A percentile compares a stretch with the other conserved stretches of the same genome.
Evolutionary conservation across 192 early-diverging fungal species (phyloP).

Genomic region (Spizellomyces sp.): DNA sequence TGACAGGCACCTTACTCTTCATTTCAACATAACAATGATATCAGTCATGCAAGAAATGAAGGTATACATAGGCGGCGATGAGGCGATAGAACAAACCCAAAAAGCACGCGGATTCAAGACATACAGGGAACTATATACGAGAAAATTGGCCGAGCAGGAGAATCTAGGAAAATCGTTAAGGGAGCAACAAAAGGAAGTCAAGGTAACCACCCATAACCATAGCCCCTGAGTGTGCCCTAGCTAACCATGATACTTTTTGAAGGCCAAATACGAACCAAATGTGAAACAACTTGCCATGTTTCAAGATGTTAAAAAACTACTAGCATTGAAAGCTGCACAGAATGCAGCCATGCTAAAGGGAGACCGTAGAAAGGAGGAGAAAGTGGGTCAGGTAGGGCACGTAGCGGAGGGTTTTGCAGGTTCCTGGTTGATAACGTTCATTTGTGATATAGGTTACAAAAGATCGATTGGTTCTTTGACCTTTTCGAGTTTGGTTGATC

Average conservation of each 20-base stretch:
- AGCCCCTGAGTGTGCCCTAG: not conserved
- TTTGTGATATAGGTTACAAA: not conserved
- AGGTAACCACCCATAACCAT: slow-evolving; percentile 32
- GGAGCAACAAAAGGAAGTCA: slow-evolving; percentile 58
- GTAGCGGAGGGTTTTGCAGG: not conserved
- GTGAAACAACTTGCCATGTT: slow-evolving; percentile 52
- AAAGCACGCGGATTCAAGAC: slow-evolving; percentile 64
- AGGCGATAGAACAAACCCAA: slow-evolving; percentile 50
- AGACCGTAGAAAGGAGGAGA: slow-evolving; percentile 4
- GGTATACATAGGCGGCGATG: slow-evolving; percentile 66
- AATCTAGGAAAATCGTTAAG: slow-evolving; percentile 45
- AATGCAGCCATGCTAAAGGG: slow-evolving; percentile 49
- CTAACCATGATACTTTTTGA: not conserved
- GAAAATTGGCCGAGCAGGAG: slow-evolving; percentile 55
- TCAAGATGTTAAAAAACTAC: slow-evolving; percentile 40
- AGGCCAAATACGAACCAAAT: slow-evolving; percentile 49
- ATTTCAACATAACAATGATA: not conserved
- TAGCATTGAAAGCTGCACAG: slow-evolving; percentile 44
- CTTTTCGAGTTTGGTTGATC: too few relatives aligned
- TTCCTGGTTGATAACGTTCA: not conserved
- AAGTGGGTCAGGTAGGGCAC: not conserved
- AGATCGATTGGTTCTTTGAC: not conserved
- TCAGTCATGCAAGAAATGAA: slow-evolving; percentile 65
- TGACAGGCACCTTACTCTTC: not conserved
- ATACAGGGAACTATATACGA: slow-evolving; percentile 60